Evolutionary conservation across 2,329 filamentous ascomycete genomes (phyloP).

Genomic region (Alternaria solani): DNA sequence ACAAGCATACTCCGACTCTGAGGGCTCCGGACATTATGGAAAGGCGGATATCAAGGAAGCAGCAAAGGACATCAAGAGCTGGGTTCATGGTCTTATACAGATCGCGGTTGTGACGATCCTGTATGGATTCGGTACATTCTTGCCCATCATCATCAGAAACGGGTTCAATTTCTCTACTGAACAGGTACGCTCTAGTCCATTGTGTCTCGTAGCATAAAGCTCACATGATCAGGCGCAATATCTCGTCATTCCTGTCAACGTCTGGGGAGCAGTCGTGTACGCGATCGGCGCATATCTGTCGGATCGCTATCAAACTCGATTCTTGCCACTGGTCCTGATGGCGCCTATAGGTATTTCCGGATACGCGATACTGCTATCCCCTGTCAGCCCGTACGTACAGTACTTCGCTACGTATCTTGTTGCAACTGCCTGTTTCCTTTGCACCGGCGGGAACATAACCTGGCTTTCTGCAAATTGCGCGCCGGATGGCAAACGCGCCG

Average conservation of each 20-base stretch:
- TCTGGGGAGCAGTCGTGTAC: constrained; percentile 54
- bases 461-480: constrained; percentile 47
- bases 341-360: constrained; percentile 43
- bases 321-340: constrained; percentile 47
- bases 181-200: constrained; percentile 32
- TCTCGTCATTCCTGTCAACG: constrained; percentile 53
- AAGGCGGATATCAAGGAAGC: constrained; percentile 44
- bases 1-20: constrained; percentile 43
- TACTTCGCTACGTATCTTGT: constrained; percentile 48
- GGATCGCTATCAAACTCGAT: constrained; percentile 50
- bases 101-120: constrained; percentile 53
- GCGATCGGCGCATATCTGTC: constrained; percentile 50
- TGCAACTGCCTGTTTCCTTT: constrained; percentile 45
- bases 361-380: constrained; percentile 42
- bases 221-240: constrained; percentile 38
- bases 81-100: constrained; percentile 48
- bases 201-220: neutral
- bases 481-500: constrained; percentile 45
- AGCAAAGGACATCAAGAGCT: constrained; percentile 44
- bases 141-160: constrained; percentile 55
- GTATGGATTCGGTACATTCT: constrained; percentile 53
- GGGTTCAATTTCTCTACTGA: constrained; percentile 52
- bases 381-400: constrained; percentile 33
- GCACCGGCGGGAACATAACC: constrained; percentile 46
- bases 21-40: constrained; percentile 38